Conservation (phyloP, 2,329 filamentous ascomycete species). For the Exophiala aquamarina region DNA sequence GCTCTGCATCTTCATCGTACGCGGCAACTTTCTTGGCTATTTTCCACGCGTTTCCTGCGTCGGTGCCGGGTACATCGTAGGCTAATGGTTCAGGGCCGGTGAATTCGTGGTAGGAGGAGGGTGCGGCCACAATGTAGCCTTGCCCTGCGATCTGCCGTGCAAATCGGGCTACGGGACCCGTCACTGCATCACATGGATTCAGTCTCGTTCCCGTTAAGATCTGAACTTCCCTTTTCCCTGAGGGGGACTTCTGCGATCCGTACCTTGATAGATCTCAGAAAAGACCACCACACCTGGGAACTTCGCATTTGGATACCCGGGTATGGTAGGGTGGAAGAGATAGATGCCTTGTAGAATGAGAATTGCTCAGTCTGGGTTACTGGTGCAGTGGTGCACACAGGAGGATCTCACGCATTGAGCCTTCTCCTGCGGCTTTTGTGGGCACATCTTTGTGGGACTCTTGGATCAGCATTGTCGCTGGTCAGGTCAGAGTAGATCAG, state of each 20-base stretch:
- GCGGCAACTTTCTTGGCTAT: slow-evolving; percentile 76
- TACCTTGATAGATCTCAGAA: slow-evolving; percentile 94
- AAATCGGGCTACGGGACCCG: slow-evolving; percentile 84
- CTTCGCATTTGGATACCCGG: slow-evolving; percentile 82
- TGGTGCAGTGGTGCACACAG: slow-evolving; percentile 9
- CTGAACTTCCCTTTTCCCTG: no score
- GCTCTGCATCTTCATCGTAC: slow-evolving; percentile 76
- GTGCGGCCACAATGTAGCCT: slow-evolving; percentile 89
- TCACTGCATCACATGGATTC: no score
- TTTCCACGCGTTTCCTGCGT: slow-evolving; percentile 84
- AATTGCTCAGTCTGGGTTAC: slow-evolving; percentile 12
- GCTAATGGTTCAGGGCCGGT: slow-evolving; percentile 77
- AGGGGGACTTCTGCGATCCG: no score
- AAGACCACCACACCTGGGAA: slow-evolving; percentile 89
- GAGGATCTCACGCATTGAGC: slow-evolving; percentile 52
- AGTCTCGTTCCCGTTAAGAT: no score
- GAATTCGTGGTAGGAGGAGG: slow-evolving; percentile 92
- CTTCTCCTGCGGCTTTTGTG: slow-evolving; percentile 57
- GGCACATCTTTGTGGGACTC: slow-evolving; percentile 61
- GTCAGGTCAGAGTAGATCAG: no score
- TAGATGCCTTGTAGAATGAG: slow-evolving; percentile 68
- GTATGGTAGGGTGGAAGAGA: slow-evolving; percentile 80
- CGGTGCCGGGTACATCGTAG: slow-evolving; percentile 85
- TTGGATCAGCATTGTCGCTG: slow-evolving; percentile 57
- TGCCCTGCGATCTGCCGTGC: slow-evolving; percentile 88